A percentile compares a stretch with the other conserved stretches of the same genome.
Evolutionary conservation across 148 eudicot species (phyloP).

Genomic region (Polygonum maritimum): DNA sequence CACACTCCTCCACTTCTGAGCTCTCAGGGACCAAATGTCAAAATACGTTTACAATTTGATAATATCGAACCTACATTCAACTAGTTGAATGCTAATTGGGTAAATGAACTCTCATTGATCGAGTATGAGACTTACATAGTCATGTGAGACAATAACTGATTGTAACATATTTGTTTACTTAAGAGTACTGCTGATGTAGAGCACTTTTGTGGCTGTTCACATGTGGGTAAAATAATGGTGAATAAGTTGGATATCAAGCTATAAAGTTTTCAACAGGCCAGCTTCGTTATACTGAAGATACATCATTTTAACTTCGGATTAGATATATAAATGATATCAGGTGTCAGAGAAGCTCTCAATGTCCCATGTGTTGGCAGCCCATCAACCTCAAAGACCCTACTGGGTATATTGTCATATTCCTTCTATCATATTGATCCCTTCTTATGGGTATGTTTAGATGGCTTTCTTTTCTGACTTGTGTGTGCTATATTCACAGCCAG

Average conservation of each 20-base stretch:
- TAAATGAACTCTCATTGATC: not conserved
- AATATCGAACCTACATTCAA: not conserved
- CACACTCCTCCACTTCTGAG: not conserved
- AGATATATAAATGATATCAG: constrained; percentile 20
- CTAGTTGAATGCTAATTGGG: not conserved
- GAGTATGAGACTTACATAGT: not conserved
- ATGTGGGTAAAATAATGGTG: not conserved
- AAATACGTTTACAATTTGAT: not conserved
- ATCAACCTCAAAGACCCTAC: constrained; percentile 81
- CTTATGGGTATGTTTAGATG: not conserved
- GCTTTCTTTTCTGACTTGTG: not conserved
- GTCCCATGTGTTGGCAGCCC: constrained; percentile 99
- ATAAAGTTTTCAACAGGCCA: not conserved
- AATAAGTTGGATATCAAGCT: not conserved
- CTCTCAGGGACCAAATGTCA: not conserved
- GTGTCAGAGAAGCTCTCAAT: constrained; percentile 98
- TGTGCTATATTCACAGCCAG: constrained; percentile 45
- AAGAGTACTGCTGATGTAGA: not conserved
- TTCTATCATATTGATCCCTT: not conserved
- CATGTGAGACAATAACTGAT: not conserved
- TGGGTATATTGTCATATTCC: constrained; percentile 28
- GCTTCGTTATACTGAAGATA: not conserved
- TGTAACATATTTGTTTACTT: not conserved
- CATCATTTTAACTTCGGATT: not conserved
- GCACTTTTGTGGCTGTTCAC: not conserved